phyloP scores from a whole-genome alignment of 768 basidiomycete species.

The Xanthoconium stramineum region DNA sequence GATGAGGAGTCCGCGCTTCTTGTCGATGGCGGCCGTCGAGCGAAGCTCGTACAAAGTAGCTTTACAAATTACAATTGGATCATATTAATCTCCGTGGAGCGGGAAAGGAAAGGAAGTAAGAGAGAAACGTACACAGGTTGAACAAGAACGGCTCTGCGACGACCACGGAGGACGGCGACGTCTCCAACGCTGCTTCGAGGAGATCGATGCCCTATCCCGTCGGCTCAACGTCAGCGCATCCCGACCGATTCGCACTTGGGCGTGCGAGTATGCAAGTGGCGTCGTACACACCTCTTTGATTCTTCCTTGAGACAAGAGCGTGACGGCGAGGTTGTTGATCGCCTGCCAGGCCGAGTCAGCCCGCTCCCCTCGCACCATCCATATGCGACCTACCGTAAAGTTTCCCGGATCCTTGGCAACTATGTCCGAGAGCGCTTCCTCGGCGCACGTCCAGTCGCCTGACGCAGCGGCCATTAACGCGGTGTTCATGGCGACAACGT shows the following conservation, averaged over 20 bases:
- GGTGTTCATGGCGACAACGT: slow-evolving; percentile 57
- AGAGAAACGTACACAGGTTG: slow-evolving; percentile 65
- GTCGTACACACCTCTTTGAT: slow-evolving; percentile 56
- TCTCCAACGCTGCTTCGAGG: slow-evolving; percentile 57
- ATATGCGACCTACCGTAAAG: slow-evolving; percentile 42
- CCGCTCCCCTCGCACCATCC: neutral
- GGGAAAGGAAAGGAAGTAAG: neutral
- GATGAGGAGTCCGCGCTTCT: slow-evolving; percentile 69
- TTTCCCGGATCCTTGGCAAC: slow-evolving; percentile 57
- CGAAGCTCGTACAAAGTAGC: slow-evolving; percentile 84
- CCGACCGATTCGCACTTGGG: no score
- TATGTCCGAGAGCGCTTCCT: slow-evolving; percentile 39
- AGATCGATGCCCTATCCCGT: slow-evolving; percentile 59
- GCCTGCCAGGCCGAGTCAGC: slow-evolving; percentile 39
- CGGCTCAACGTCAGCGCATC: neutral
- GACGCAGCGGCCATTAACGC: slow-evolving; percentile 64
- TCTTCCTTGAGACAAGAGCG: slow-evolving; percentile 66
- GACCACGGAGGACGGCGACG: slow-evolving; percentile 68
- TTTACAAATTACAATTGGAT: neutral
- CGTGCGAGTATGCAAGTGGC: neutral
- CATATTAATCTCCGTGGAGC: neutral
- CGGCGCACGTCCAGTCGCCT: slow-evolving; percentile 66
- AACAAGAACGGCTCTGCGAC: slow-evolving; percentile 82
- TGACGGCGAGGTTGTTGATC: slow-evolving; percentile 74
- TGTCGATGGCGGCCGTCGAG: slow-evolving; percentile 66